Conservation (phyloP, 2,329 filamentous ascomycete genomes). For the Hymenoscyphus infarciens region DNA sequence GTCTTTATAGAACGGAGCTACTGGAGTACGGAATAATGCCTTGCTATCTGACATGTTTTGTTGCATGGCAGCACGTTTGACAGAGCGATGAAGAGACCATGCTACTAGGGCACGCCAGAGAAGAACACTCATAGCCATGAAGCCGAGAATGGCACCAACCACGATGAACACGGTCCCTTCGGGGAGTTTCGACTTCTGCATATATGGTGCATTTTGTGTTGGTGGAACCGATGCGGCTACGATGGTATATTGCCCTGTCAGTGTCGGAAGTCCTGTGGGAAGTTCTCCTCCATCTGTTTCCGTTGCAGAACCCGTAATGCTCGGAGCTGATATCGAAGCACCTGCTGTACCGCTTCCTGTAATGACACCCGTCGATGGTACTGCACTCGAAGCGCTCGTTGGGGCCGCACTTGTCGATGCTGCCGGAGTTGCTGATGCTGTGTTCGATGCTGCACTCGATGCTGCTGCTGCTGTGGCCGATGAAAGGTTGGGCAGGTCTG, state of each 20-base stretch:
- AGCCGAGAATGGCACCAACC: slow-evolving; percentile 83
- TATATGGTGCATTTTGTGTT: slow-evolving; percentile 81
- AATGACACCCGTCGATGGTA: slow-evolving; percentile 14
- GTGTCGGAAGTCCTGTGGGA: slow-evolving; percentile 44
- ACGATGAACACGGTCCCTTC: slow-evolving; percentile 96
- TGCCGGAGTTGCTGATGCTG: slow-evolving; percentile 15
- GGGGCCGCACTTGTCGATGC: slow-evolving; percentile 9
- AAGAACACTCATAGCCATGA: slow-evolving; percentile 76
- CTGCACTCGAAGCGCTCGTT: slow-evolving; percentile 1
- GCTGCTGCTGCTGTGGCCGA: slow-evolving; percentile 23
- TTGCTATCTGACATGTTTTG: slow-evolving; percentile 70
- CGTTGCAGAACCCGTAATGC: slow-evolving; percentile 13
- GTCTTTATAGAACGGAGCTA: slow-evolving; percentile 58
- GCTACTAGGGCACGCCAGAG: slow-evolving; percentile 85
- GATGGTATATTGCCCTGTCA: slow-evolving; percentile 57
- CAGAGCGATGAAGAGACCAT: slow-evolving; percentile 87
- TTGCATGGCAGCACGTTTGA: slow-evolving; percentile 77
- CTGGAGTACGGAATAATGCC: slow-evolving; percentile 52
- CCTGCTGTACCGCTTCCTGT: slow-evolving; percentile 20
- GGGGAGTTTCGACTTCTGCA: slow-evolving; percentile 80
- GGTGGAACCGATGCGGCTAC: slow-evolving; percentile 76
- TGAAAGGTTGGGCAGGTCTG: slow-evolving; percentile 25
- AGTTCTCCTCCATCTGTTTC: slow-evolving; percentile 13
- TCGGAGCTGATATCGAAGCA: slow-evolving; percentile 6
- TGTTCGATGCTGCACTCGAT: slow-evolving; percentile 20